Base-by-base conservation (phyloP, 805 yeast species). In the Metschnikowia chrysomelidarum region DNA sequence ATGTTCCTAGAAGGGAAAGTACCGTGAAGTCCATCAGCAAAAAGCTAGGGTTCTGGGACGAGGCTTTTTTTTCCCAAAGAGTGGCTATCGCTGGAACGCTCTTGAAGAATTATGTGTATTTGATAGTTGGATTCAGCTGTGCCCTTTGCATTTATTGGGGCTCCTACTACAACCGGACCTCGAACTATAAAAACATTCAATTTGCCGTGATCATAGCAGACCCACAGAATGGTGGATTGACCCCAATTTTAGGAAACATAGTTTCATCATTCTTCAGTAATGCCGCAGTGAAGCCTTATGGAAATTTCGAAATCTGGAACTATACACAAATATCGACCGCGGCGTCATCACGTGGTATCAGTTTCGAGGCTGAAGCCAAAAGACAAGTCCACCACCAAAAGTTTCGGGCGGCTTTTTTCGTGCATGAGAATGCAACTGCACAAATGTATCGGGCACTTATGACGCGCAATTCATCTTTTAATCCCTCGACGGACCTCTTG, bases 131-230 rank as follows among this genome's bases (percentile, higher is more conserved):
- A 7, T 59, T 60, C 31, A 34, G 48, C 12, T 28, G 40, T 4
- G 53, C 54, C 1, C 47, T 61, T 7, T 53, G 56, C 33, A 42
- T 60, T n/a, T 61, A 59, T 35, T 60, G 64, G 64, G 65, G 64
- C 8, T 42, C 57, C 2, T 60, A 57, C 43, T 56, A 46, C 24
- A 32, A 49, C 21, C 43, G 64, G 13, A 25, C 40, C 3, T 22
- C 43, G 7, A 40, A 56, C 7, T 59, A 41, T 35, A 44, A 41
- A 30, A 40, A 54, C 30, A 31, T 60, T 18, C 43, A 53, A 13
- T 57, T 47, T 33, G 58, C 53, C 3, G 56, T 61, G 4, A 36
- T 58, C 17, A 41, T 51, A 24, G 66, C 56, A 2, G 67, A 61
- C 30, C 33, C 34, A 16, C 44, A 42, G 13, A 44, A 43, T 2